Base-by-base conservation (phyloP, 2,329 filamentous ascomycete genomes). In the Didymella sp. region DNA sequence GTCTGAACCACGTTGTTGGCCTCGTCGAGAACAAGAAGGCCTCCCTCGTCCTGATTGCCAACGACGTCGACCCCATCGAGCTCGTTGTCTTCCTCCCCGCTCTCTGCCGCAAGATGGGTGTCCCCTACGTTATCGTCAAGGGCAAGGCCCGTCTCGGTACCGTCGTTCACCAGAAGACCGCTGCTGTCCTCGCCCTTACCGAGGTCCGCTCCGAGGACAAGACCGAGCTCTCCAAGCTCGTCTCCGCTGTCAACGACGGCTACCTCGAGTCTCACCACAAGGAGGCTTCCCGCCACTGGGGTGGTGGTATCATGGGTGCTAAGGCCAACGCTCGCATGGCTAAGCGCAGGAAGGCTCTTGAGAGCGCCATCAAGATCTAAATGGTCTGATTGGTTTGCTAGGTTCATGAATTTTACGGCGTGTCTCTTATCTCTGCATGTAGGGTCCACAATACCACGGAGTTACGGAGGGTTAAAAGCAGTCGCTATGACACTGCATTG, bases 91-190 rank as follows among this genome's bases (percentile, higher is more conserved):
- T 96, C 90, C 88, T 99, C 67, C 95, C 95, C 71, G 93, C 95
- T 76, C 91, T 99, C 72, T 99, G 95, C 91, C 91, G 94, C 83
- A 99, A 99, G 91, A 99, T 99, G 94, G 96, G 96, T 84, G 89
- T 75, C 44, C 95, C 96, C 67, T 99, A 98, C 81, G 95, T 93
- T 78, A 98, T 99, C 74, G 88, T 99, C 79, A 99, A 99, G 91
- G 95, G 95, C 85, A 99, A 99, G 91, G 95, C 95, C 72, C 89
- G 95, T 84, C 91, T 99, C 76, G 95, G 95, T 73, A 98, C 95
- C 62, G 94, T 99, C 73, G 94, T 99, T 70, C 94, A 99, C 90
- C 97, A 99, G 90, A 99, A 99, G 95, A 99, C 95, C 70, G 92
- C 95, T 72, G 95, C 95, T 67, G 95, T 97, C 71, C 86, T 98